Conservation (phyloP, 441 rosid genomes). For the Gossypium gossypioides region DNA sequence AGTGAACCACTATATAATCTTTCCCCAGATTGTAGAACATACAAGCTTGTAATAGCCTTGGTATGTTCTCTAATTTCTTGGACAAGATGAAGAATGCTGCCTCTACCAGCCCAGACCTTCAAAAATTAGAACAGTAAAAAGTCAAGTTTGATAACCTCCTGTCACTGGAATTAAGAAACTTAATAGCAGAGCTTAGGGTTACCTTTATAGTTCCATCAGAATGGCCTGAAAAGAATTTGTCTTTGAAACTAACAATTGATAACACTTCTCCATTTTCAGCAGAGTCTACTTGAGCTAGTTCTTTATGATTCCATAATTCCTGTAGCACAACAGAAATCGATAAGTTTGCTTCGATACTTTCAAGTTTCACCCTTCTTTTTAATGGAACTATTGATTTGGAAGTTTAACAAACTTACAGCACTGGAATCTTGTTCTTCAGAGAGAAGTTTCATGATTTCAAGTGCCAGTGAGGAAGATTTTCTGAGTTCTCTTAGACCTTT, state of each 20-base stretch:
- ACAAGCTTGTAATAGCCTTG: conserved; percentile 61
- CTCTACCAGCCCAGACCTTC: conserved; percentile 67
- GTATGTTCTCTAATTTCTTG: conserved; percentile 52
- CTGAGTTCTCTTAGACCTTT: conserved; percentile 55
- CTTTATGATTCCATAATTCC: conserved; percentile 69
- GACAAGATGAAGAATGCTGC: conserved; percentile 55
- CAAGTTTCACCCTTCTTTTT: neutral
- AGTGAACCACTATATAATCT: conserved; percentile 58
- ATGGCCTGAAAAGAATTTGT: conserved; percentile 65
- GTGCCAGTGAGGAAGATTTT: conserved; percentile 47
- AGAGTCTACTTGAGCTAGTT: conserved; percentile 51
- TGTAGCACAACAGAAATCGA: conserved; percentile 19
- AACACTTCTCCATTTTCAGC: conserved; percentile 50
- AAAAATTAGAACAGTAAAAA: conserved; percentile 11
- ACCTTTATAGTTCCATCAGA: conserved; percentile 77
- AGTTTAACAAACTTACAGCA: conserved; percentile 36
- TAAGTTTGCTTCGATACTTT: neutral
- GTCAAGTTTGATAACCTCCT: conserved; percentile 8
- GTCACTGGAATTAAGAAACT: neutral
- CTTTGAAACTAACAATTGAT: conserved; percentile 41
- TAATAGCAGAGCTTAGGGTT: neutral
- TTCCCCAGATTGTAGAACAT: conserved; percentile 43
- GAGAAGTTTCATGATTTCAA: conserved; percentile 49
- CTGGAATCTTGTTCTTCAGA: conserved; percentile 50
- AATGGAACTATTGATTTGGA: conserved; percentile 6